Evolutionary conservation across 1,284 basidiomycete genomes (phyloP).

Genomic region (Pisolithus thermaeus): DNA sequence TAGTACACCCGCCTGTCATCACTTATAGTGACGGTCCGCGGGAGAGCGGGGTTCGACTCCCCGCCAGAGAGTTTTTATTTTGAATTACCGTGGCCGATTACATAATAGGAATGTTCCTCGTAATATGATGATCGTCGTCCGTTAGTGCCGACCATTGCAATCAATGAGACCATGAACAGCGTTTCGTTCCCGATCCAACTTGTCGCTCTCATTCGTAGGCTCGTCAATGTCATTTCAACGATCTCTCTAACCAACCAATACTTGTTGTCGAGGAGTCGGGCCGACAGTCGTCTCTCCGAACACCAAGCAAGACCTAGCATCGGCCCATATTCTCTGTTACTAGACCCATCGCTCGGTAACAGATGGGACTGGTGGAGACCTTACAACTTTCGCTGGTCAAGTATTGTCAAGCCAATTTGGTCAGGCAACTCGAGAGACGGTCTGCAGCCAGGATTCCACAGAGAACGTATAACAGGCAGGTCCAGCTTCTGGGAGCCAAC

Average conservation of each 20-base stretch:
- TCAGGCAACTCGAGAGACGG: not conserved
- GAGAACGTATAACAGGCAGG: not conserved
- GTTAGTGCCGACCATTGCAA: not conserved
- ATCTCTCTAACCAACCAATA: conserved; percentile 64
- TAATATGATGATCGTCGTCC: not conserved
- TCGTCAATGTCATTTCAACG: conserved; percentile 61
- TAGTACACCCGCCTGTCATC: conserved; percentile 41
- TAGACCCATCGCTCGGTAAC: not conserved
- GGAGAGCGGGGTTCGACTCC: conserved; percentile 41
- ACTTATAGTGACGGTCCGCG: conserved; percentile 16
- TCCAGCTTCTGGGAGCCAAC: not conserved
- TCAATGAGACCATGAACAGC: conserved; percentile 40
- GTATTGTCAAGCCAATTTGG: not conserved
- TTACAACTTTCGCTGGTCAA: conserved; percentile 1
- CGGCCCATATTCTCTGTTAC: not conserved
- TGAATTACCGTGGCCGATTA: not conserved
- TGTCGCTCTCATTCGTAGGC: conserved; percentile 51
- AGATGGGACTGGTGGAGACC: conserved; percentile 18
- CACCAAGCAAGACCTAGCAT: not conserved
- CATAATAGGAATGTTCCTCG: not conserved
- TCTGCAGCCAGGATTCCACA: not conserved
- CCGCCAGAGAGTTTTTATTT: conserved; percentile 32
- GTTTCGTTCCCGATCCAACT: conserved; percentile 57
- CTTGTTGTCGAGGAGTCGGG: conserved; percentile 22
- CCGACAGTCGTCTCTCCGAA: not conserved